These are phyloP conservation scores for Hyparrhenia diplandra DNA, from an alignment of 176 grass and related monocot genomes.

Conservation along the genomic window DNA sequence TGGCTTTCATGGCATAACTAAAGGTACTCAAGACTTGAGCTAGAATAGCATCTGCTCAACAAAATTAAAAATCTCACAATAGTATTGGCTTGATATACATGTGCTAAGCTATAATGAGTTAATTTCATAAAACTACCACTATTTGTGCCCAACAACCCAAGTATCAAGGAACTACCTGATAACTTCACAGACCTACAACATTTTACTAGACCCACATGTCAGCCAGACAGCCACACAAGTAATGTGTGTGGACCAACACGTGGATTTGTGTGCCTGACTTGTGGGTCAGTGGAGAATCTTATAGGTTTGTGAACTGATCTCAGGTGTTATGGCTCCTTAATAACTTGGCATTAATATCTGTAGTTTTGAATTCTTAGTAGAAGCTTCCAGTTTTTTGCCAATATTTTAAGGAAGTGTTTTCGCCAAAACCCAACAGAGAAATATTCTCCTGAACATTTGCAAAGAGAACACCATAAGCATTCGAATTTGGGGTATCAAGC, in stretches of 20 bases:
- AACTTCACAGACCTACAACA: neutral
- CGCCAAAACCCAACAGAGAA: neutral
- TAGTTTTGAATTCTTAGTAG: neutral
- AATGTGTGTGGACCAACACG: neutral
- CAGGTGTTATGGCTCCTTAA: neutral
- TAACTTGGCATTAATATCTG: neutral
- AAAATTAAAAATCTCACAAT: neutral
- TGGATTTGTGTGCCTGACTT: neutral
- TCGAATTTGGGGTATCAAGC: neutral
- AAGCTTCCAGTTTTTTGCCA: neutral
- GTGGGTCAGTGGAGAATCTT: neutral
- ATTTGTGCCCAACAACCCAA: neutral
- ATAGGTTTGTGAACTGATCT: neutral
- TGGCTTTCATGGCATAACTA: neutral
- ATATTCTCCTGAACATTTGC: neutral
- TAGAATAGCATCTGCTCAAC: neutral
- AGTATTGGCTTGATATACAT: neutral
- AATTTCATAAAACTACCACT: neutral
- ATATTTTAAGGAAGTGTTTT: neutral
- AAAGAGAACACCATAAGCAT: neutral
- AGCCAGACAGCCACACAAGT: neutral
- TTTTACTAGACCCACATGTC: neutral
- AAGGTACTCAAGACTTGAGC: neutral
- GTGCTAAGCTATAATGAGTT: neutral
- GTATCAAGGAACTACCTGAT: neutral